A percentile compares a stretch with the other conserved stretches of the same genome.
Evolutionary conservation across 495 filamentous ascomycete genomes (phyloP).

Genomic region (Aspergillus sclerotioniger): DNA sequence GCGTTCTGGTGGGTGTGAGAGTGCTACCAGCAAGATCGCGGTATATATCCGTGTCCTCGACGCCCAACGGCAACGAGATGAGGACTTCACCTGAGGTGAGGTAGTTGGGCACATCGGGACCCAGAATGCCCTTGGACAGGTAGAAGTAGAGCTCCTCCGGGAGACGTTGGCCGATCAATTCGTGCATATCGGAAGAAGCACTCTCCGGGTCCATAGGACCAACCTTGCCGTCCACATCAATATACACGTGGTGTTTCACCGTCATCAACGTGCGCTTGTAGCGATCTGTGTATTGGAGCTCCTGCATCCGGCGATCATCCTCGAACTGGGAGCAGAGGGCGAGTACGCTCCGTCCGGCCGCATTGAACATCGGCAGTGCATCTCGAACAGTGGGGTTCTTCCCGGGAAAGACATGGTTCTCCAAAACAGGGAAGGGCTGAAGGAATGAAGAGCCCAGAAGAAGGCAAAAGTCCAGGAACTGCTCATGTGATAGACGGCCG

Average conservation of each 20-base stretch:
- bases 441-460: constrained; percentile 82
- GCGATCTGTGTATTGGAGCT: constrained; percentile 75
- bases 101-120: constrained; percentile 76
- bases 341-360: constrained; percentile 59
- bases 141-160: constrained; percentile 93
- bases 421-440: constrained; percentile 71
- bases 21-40: constrained; percentile 69
- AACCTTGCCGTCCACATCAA: constrained; percentile 71
- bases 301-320: constrained; percentile 65
- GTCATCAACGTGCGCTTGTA: constrained; percentile 81
- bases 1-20: constrained; percentile 67
- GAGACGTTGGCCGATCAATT: constrained; percentile 83
- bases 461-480: constrained; percentile 80
- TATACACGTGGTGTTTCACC: constrained; percentile 81
- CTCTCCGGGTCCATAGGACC: constrained; percentile 66
- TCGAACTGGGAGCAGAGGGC: constrained; percentile 66
- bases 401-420: constrained; percentile 47
- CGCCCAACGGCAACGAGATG: constrained; percentile 75
- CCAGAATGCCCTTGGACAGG: constrained; percentile 76
- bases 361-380: constrained; percentile 69
- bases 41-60: constrained; percentile 76
- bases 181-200: constrained; percentile 76
- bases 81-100: constrained; percentile 73
- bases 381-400: constrained; percentile 58
- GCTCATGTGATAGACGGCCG: constrained; percentile 61